Percentiles rank a stretch among this genome's conserved stretches.
These are phyloP conservation scores for Pseudogymnoascus sp. DNA, from an alignment of 2,329 filamentous ascomycete species.

Conservation along the genomic window DNA sequence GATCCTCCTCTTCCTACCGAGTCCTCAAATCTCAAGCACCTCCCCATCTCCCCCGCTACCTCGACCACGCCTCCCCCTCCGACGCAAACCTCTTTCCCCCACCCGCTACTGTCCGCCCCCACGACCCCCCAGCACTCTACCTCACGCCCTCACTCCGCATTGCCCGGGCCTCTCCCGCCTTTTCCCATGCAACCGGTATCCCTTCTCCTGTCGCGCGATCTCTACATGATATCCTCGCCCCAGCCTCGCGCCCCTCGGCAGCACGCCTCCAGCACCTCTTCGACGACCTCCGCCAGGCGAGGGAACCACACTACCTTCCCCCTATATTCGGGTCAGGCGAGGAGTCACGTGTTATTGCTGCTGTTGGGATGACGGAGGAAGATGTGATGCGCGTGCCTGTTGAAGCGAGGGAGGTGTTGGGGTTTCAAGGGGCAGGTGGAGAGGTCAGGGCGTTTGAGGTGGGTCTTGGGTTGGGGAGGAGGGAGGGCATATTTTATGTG, in stretches of 20 bases:
- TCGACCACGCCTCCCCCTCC: constrained; percentile 41
- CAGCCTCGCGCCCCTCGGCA: constrained; percentile 46
- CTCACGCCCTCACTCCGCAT: constrained; percentile 52
- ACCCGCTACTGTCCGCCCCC: constrained; percentile 26
- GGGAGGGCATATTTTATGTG: constrained; percentile 55
- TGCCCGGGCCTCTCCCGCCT: constrained; percentile 46
- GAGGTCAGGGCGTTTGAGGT: constrained; percentile 43
- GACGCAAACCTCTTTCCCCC: constrained; percentile 42
- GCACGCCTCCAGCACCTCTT: constrained; percentile 43
- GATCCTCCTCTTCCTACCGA: constrained; percentile 35
- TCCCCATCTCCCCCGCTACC: constrained; percentile 40
- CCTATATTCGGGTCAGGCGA: constrained; percentile 51
- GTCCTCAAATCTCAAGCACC: constrained; percentile 48
- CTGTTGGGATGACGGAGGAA: constrained; percentile 45
- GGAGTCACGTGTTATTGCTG: constrained; percentile 47
- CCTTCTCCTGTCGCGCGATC: constrained; percentile 40
- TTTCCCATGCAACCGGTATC: constrained; percentile 47
- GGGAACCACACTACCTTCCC: constrained; percentile 53
- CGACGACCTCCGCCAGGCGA: constrained; percentile 46
- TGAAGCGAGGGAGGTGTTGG: constrained; percentile 47
- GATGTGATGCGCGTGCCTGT: constrained; percentile 45
- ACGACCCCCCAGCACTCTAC: constrained; percentile 48
- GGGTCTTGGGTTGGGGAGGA: constrained; percentile 50
- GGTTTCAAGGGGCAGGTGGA: constrained; percentile 45
- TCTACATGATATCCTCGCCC: constrained; percentile 46